phyloP scores from a whole-genome alignment of 345 rosid genomes.

The Passiflora organensis region DNA sequence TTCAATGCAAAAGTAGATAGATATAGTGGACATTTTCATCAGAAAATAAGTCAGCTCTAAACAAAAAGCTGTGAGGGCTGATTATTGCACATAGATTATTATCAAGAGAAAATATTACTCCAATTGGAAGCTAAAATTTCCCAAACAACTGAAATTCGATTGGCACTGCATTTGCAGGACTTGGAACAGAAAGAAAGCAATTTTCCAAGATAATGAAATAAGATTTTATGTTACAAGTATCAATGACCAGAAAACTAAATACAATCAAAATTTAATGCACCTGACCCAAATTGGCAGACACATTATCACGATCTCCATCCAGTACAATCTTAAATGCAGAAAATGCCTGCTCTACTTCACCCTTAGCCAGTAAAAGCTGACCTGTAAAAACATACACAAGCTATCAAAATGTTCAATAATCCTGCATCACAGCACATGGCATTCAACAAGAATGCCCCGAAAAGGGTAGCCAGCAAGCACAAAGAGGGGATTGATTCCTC shows the following conservation, averaged over 20 bases:
- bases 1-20: no score
- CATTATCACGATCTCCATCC: conserved; percentile 72
- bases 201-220: neutral
- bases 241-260: neutral
- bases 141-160: neutral
- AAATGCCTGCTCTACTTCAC: conserved; percentile 84
- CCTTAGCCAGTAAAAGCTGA: conserved; percentile 93
- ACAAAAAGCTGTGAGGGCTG: no score
- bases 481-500: no score
- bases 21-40: no score
- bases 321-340: conserved; percentile 83
- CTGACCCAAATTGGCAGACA: conserved; percentile 98
- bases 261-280: conserved; percentile 26
- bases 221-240: neutral
- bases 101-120: neutral
- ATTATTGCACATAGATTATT: neutral
- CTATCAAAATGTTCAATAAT: no score
- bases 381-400: conserved; percentile 41
- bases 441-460: no score
- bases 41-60: no score
- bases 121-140: neutral
- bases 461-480: no score
- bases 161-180: neutral
- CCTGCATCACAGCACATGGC: no score
- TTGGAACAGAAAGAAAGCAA: conserved; percentile 1